Percentiles rank a stretch among this genome's conserved stretches.
Conservation (phyloP, 495 filamentous ascomycete species). For the Peziza echinospora region DNA sequence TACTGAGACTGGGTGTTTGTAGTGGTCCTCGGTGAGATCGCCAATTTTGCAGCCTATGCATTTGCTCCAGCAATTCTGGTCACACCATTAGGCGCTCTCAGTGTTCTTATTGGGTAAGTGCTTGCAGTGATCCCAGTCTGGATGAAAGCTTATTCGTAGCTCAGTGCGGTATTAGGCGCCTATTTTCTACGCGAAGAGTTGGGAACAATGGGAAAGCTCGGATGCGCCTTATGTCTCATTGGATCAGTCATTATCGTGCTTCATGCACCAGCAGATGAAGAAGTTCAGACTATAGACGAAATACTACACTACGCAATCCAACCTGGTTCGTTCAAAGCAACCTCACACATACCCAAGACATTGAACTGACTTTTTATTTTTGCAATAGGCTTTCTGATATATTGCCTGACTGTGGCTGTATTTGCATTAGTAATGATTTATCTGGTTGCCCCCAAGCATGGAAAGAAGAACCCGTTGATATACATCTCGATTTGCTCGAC, state of each 20-base stretch:
- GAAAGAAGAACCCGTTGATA: slow-evolving; percentile 84
- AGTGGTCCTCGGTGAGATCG: slow-evolving; percentile 73
- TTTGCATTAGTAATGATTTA: slow-evolving; percentile 94
- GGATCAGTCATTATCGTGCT: slow-evolving; percentile 94
- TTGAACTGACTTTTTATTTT: not conserved
- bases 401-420: slow-evolving; percentile 49
- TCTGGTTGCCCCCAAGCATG: slow-evolving; percentile 64
- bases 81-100: slow-evolving; percentile 78
- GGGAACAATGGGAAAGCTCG: slow-evolving; percentile 73
- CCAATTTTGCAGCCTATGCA: slow-evolving; percentile 93
- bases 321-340: slow-evolving; percentile 38
- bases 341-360: not conserved
- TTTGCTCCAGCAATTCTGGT: slow-evolving; percentile 96
- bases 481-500: slow-evolving; percentile 95
- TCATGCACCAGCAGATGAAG: slow-evolving; percentile 84
- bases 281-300: slow-evolving; percentile 67
- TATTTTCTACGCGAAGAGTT: slow-evolving; percentile 83
- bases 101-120: slow-evolving; percentile 67
- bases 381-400: slow-evolving; percentile 61
- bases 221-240: slow-evolving; percentile 87
- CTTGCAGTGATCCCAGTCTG: slow-evolving; percentile 1
- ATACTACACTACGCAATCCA: slow-evolving; percentile 74
- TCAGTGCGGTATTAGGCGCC: slow-evolving; percentile 65
- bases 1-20: slow-evolving; percentile 4
- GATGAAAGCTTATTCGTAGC: not conserved